Evolutionary conservation across 2,329 filamentous ascomycete genomes (phyloP), one percentile per base, ranked within the genome.

Genomic region (Monilinia polystroma): DNA sequence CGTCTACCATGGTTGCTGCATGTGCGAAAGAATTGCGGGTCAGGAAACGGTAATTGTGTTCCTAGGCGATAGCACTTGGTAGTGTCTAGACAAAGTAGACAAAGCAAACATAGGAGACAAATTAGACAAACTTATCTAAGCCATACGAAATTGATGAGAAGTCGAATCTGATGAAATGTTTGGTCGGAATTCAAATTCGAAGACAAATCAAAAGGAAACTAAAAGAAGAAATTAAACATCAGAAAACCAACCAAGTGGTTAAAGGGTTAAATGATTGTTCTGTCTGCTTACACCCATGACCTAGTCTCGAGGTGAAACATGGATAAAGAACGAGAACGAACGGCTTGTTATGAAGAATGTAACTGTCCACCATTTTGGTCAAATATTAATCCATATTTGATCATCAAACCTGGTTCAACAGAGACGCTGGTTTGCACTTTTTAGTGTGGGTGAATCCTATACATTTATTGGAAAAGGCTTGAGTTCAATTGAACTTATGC

Each of bases 401-500:
- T 43, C 43, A 53, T 52, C 38, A 60, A 49, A 43, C 38, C 57
- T 66, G 35, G 55, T 65, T 41, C 41, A 58, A 35, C 23, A 60
- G 18, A 60, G 47, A 53, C 14, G 26, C 47, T 38, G 41, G n/a
- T 29, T 66, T 53, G 63, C 47, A 14, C 47, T 60, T 60, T 59
- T 64, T 38, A 43, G 55, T 66, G 63, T 60, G 63, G 63, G 12
- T 60, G 56, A 60, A 66, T 53, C 55, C 45, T 60, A 55, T 56
- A 66, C 49, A 38, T 52, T 66, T 60, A 66, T 66, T 66, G 63
- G 35, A 66, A 66, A 59, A 20, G 58, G 45, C 55, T 45, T 52
- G 45, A 51, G 59, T 45, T 53, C 45, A 66, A 52, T 52, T 53
- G 63, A 66, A 60, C 55, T 32, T 60, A 41, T 66, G 63, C 63